A percentile compares a stretch with the other conserved stretches of the same genome.
Evolutionary conservation across 306 rosid genomes (phyloP).

Genomic region (Ormosia semicastrata): DNA sequence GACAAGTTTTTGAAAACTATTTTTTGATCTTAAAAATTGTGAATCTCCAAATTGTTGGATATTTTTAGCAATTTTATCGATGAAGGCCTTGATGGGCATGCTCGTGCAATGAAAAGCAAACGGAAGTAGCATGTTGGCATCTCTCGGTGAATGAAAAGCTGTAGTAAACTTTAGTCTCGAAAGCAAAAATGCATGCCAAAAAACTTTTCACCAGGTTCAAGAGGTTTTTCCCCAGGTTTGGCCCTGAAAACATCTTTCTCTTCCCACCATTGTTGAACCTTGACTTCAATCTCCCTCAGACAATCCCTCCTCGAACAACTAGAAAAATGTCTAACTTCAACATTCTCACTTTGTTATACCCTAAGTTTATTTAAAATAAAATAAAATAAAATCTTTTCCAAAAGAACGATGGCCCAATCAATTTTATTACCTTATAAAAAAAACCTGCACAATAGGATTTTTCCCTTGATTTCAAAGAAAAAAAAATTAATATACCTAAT

Average conservation of each 20-base stretch:
- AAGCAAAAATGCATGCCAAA: constrained; percentile 54
- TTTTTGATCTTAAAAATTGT: too few species aligned
- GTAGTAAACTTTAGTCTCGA: constrained; percentile 62
- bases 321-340: too few species aligned
- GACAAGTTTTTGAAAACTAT: too few species aligned
- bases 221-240: constrained; percentile 44
- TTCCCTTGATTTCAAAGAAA: too few species aligned
- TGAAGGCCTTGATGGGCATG: constrained; percentile 70
- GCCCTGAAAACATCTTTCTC: constrained; percentile 56
- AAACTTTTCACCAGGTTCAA: constrained; percentile 55
- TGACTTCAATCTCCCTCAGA: constrained; percentile 51
- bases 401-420: too few species aligned
- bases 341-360: too few species aligned
- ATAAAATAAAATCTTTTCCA: too few species aligned
- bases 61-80: constrained; percentile 59
- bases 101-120: constrained; percentile 70
- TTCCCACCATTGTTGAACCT: constrained; percentile 58
- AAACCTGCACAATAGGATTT: too few species aligned
- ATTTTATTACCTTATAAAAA: too few species aligned
- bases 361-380: too few species aligned
- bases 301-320: constrained; percentile 61
- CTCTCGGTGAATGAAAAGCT: constrained; percentile 59
- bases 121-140: constrained; percentile 60
- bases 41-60: constrained; percentile 50
- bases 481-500: too few species aligned